Evolutionary conservation across 495 filamentous ascomycete genomes (phyloP).

Genomic region (Xanthoparmelia taractica): DNA sequence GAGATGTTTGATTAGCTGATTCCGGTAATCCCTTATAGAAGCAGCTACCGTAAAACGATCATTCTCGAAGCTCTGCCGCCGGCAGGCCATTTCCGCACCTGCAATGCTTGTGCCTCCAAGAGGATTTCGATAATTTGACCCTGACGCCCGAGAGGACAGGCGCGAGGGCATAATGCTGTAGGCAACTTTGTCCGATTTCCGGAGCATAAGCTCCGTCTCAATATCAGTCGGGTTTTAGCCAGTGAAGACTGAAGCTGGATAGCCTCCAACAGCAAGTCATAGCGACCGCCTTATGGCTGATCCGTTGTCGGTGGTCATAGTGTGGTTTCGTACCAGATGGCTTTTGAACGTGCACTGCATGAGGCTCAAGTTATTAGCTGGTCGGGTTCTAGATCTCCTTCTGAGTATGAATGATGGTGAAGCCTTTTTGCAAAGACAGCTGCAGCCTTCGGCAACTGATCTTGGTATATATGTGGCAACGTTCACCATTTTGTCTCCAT

Average conservation of each 20-base stretch:
- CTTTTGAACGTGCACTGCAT: conserved; percentile 28
- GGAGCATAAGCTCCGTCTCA: background rate
- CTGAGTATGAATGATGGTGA: conserved; percentile 35
- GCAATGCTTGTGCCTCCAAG: background rate
- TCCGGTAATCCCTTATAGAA: conserved; percentile 13
- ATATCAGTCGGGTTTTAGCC: background rate
- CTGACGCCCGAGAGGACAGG: conserved; percentile 3
- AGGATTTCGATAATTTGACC: background rate
- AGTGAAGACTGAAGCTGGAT: conserved; percentile 24
- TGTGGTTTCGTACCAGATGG: conserved; percentile 39
- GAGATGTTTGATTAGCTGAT: background rate
- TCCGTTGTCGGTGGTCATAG: conserved; percentile 35
- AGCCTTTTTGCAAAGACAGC: conserved; percentile 36
- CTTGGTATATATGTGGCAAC: conserved; percentile 24
- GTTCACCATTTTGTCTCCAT: conserved; percentile 36
- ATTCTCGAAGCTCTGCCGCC: conserved; percentile 14
- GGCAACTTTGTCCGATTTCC: conserved; percentile 14
- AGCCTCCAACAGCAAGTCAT: conserved; percentile 39
- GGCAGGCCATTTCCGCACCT: conserved; percentile 3
- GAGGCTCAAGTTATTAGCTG: conserved; percentile 18
- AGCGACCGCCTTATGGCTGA: conserved; percentile 36
- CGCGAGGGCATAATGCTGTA: conserved; percentile 15
- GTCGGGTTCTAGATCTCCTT: conserved; percentile 31
- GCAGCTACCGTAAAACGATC: conserved; percentile 12
- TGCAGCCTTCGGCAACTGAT: conserved; percentile 25